Evolutionary conservation across 139 green algal genomes (phyloP).

Genomic region (Ettlia oleoabundans): DNA sequence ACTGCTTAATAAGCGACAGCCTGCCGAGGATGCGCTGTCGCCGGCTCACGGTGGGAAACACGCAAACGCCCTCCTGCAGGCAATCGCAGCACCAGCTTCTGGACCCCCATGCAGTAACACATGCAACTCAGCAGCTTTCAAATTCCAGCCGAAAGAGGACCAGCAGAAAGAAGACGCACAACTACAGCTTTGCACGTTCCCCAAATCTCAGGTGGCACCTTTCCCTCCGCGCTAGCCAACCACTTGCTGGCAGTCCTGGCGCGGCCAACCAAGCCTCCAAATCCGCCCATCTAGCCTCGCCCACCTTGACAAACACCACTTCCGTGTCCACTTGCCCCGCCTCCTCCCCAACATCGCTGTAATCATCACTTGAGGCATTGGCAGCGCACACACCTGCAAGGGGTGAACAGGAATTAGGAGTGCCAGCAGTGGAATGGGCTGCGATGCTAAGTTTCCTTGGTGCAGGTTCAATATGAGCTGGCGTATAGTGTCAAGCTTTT

Average conservation of each 20-base stretch:
- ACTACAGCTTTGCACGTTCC: too few relatives aligned
- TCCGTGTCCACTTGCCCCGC: slow-evolving; percentile 44
- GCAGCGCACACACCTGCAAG: slow-evolving; percentile 1
- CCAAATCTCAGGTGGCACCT: too few relatives aligned
- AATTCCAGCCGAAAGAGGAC: too few relatives aligned
- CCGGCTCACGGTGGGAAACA: slow-evolving; percentile 20
- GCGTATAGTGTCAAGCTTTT: too few relatives aligned
- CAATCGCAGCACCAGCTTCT: background rate
- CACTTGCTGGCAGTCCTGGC: too few relatives aligned
- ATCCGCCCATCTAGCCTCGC: slow-evolving; percentile 36
- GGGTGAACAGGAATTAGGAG: background rate
- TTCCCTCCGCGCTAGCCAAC: too few relatives aligned
- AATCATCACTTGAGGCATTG: slow-evolving; percentile 44
- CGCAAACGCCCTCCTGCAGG: slow-evolving; percentile 4
- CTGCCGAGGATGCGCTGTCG: slow-evolving; percentile 67
- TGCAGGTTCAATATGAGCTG: background rate
- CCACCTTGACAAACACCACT: slow-evolving; percentile 74
- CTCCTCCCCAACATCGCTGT: slow-evolving; percentile 60
- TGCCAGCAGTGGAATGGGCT: background rate
- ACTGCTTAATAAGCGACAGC: slow-evolving; percentile 74
- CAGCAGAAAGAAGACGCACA: too few relatives aligned
- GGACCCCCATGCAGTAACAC: background rate
- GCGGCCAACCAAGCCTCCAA: too few relatives aligned
- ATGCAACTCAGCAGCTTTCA: background rate
- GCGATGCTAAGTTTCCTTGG: background rate